A percentile compares a stretch with the other conserved stretches of the same genome.
Conservation (phyloP, 768 basidiomycete species). For the Russula abietina region DNA sequence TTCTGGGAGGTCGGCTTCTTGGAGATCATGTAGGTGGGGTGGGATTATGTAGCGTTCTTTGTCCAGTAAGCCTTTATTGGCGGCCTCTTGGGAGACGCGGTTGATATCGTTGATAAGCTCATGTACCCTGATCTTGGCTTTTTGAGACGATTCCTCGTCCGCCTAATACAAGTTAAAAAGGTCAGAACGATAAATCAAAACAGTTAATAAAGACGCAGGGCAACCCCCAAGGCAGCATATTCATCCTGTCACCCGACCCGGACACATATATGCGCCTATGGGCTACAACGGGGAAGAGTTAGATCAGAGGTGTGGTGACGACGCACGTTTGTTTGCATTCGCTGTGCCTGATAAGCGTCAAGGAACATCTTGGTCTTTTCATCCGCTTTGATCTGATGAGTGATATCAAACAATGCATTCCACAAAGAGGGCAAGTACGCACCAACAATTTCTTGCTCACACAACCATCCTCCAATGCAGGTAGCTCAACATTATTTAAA, state of each 20-base stretch:
- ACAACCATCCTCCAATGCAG: conserved; percentile 54
- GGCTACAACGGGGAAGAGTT: conserved; percentile 12
- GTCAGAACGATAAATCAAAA: conserved; percentile 8
- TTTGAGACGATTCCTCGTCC: conserved; percentile 59
- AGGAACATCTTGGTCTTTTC: conserved; percentile 88
- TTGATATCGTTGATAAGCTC: conserved; percentile 67
- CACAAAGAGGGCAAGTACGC: conserved; percentile 34
- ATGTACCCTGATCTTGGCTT: conserved; percentile 60
- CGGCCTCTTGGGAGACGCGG: conserved; percentile 64
- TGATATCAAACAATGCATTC: conserved; percentile 31
- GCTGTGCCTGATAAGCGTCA: conserved; percentile 75
- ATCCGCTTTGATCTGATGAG: conserved; percentile 85
- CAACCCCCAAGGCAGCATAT: conserved; percentile 5
- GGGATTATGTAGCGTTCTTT: conserved; percentile 88
- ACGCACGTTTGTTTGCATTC: conserved; percentile 78
- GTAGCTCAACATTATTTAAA: conserved; percentile 57
- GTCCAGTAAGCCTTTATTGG: conserved; percentile 66
- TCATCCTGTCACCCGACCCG: background rate
- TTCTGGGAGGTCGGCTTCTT: conserved; percentile 95
- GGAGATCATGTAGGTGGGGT: conserved; percentile 93
- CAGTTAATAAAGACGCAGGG: background rate
- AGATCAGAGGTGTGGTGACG: conserved; percentile 10
- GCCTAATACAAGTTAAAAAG: conserved; percentile 39
- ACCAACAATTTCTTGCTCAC: conserved; percentile 64
- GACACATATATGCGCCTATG: conserved; percentile 6